Base-by-base conservation (phyloP, 163 green algal species). In the Smithsoniella earleae region DNA sequence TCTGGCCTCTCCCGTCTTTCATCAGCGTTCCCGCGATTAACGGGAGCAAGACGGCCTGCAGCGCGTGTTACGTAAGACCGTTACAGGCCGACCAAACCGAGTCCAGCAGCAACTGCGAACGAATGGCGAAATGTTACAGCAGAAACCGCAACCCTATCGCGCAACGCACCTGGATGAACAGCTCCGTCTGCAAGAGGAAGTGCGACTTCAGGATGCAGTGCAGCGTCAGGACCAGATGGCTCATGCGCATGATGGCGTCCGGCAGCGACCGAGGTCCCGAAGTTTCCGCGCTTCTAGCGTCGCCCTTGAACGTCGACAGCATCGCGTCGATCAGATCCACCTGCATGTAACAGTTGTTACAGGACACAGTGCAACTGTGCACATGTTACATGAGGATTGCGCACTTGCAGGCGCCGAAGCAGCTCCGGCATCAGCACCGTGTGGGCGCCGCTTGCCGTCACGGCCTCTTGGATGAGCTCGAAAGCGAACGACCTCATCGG, bases 381-480 rank as follows among this genome's bases (percentile, higher is more conserved):
- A n/a, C n/a, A n/a, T n/a, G n/a, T n/a, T n/a, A n/a, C n/a, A n/a
- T n/a, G n/a, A n/a, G n/a, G n/a, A n/a, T n/a, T n/a, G n/a, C 40
- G 13, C 40, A 49, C 40, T 33, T 69, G 58, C 34, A 69, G 25
- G 27, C 58, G 58, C 20, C 58, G 58, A n/a, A 69, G 31, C 58
- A 69, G 58, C 58, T 25, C 18, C 6, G 58, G 58, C 58, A 69
- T 69, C 27, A 45, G 58, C 58, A 69, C 1, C 30, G 43, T 69
- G n/a, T 30, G 16, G n/a, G n/a, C 16, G n/a, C 58, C 58, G 25
- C 58, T 33, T n/a, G 58, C 58, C 25, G 25, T 34, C 25, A 69
- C 58, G 3, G 58, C 58, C 58, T 69, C 58, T 33, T 69, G 58
- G 20, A 69, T 69, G 6, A 69, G 58, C 20, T 69, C 58, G 30